Percentiles rank a stretch among this genome's conserved stretches.
Evolutionary conservation across 2,329 filamentous ascomycete species (phyloP).

Genomic region (Chaetomium olivaceum): DNA sequence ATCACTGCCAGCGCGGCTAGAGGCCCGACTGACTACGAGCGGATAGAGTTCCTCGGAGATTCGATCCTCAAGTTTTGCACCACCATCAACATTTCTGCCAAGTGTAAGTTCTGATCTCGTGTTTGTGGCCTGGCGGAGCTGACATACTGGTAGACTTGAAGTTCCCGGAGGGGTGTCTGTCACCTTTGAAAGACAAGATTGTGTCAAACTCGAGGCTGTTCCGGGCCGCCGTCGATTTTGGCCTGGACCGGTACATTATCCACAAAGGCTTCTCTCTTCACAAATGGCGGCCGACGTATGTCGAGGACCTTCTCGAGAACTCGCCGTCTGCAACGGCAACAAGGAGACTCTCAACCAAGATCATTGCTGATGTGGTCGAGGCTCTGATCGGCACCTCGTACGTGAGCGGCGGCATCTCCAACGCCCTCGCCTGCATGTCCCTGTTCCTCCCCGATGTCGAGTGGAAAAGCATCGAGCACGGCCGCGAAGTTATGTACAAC

Average conservation of each 20-base stretch:
- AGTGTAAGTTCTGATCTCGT: slow-evolving; percentile 44
- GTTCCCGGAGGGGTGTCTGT: slow-evolving; percentile 78
- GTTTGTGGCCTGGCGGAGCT: neutral
- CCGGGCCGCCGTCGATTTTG: slow-evolving; percentile 60
- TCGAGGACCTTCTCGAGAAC: slow-evolving; percentile 40
- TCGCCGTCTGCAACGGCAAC: slow-evolving; percentile 27
- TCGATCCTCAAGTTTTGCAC: slow-evolving; percentile 75
- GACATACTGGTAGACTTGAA: slow-evolving; percentile 51
- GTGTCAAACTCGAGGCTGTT: slow-evolving; percentile 76
- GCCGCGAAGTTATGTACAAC: slow-evolving; percentile 48
- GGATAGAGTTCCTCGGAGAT: slow-evolving; percentile 86
- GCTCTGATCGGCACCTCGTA: slow-evolving; percentile 77
- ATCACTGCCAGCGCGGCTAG: slow-evolving; percentile 65
- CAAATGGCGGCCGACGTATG: slow-evolving; percentile 72
- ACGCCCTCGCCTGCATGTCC: slow-evolving; percentile 63
- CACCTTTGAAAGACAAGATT: slow-evolving; percentile 64
- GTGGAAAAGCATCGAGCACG: slow-evolving; percentile 51
- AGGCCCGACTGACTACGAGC: slow-evolving; percentile 71
- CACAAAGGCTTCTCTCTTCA: slow-evolving; percentile 64
- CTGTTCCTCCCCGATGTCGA: slow-evolving; percentile 63
- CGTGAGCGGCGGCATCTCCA: slow-evolving; percentile 64
- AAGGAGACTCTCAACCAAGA: slow-evolving; percentile 67
- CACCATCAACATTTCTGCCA: slow-evolving; percentile 62
- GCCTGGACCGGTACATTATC: slow-evolving; percentile 73
- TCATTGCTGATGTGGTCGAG: slow-evolving; percentile 84